Evolutionary conservation across 495 filamentous ascomycete species (phyloP), one percentile per base, ranked within the genome.

Genomic region (Bryoglossum gracile): DNA sequence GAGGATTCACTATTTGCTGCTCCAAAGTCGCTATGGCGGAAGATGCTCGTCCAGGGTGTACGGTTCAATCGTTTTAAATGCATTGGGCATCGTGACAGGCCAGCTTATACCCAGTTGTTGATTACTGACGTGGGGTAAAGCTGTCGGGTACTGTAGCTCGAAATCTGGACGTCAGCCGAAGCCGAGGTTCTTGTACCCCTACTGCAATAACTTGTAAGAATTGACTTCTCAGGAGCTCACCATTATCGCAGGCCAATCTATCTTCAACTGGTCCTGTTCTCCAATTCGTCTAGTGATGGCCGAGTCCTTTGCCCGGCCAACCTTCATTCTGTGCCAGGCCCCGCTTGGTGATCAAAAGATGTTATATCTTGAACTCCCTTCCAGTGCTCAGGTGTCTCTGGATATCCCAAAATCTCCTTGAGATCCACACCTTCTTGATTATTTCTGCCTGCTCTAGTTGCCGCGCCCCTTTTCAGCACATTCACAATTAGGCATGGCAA

Each of bases 31-130:
- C 28, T 21, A 33, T 4, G n/a, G 16, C 5, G 0, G 43, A 23
- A 18, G 25, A 13, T 17, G 26, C 10, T 10, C 28, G 13, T 44
- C 43, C 17, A 22, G 14, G 26, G 8, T 1, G 24, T 30, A 16
- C 37, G 23, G 5, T 21, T 35, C n/a, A 47, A 34, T 16, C 43
- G 50, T 24, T 22, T 24, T 26, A 53, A 43, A 47, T 24, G 36
- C 50, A 53, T 53, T 43, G 50, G 30, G 11, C 43, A 22, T 21
- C 50, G 48, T 53, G 46, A 11, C 26, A n/a, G 40, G 6, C 11
- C 4, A 30, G 24, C 22, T 18, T 23, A 25, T 42, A 11, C 16
- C n/a, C 35, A 18, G 24, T 22, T 14, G 18, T 28, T 36, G 34
- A 25, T 25, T 8, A 43, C 30, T 43, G 38, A 43, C 19, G 26